phyloP scores from a whole-genome alignment of 306 rosid genomes.

The Biancaea sappan region DNA sequence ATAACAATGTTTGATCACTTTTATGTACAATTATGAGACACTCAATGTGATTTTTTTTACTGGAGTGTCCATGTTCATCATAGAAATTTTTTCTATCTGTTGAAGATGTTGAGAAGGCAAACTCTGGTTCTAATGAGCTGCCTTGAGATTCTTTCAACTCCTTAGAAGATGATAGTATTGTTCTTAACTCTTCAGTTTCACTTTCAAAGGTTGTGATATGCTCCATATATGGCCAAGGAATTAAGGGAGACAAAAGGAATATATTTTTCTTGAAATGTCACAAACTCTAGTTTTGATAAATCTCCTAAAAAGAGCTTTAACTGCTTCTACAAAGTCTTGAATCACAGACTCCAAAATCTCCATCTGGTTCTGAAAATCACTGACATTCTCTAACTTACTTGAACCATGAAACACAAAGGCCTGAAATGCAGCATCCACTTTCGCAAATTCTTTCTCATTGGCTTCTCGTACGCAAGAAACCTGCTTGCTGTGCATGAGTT shows the following conservation, averaged over 20 bases:
- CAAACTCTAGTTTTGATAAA: constrained; percentile 46
- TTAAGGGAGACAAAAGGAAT: constrained; percentile 28
- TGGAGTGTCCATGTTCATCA: background rate
- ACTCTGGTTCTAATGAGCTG: constrained; percentile 25
- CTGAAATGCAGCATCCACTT: constrained; percentile 54
- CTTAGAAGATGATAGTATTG: background rate
- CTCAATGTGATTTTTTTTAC: background rate
- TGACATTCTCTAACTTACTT: constrained; percentile 33
- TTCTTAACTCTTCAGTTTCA: background rate
- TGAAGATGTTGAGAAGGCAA: constrained; percentile 27
- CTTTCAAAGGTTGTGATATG: background rate
- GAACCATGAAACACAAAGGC: constrained; percentile 42
- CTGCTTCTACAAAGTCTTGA: constrained; percentile 46
- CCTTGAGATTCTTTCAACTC: background rate
- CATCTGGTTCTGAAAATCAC: constrained; percentile 41
- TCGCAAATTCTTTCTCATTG: constrained; percentile 46
- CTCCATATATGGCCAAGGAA: constrained; percentile 7
- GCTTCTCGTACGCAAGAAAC: constrained; percentile 35
- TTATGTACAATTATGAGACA: constrained; percentile 21
- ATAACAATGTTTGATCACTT: background rate
- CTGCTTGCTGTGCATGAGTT: constrained; percentile 36
- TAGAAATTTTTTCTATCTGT: constrained; percentile 1
- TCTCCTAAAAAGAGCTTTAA: constrained; percentile 47
- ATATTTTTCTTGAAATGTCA: constrained; percentile 13
- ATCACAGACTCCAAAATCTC: constrained; percentile 44